Base-by-base conservation (phyloP, 768 basidiomycete species). In the Kwoniella sp. region DNA sequence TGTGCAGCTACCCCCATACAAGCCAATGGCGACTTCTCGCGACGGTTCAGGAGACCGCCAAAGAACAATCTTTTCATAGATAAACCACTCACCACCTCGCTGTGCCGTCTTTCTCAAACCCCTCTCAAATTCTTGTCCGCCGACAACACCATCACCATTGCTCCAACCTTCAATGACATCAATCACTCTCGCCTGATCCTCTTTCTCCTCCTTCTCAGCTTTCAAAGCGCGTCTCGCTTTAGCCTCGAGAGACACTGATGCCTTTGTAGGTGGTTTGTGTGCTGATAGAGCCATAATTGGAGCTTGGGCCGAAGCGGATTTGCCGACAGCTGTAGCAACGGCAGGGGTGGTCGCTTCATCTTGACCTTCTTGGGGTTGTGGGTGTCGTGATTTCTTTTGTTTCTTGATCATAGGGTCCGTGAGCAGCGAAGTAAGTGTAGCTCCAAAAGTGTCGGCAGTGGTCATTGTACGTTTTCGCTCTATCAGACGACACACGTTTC, bases 81-180 rank as follows among this genome's bases (percentile, higher is more conserved):
- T 24, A 9, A 51, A 54, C 10, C 1, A 77, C 79, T 76, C 33
- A 79, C 79, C 79, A 68, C 80, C 80, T 37, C 77, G 60, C 63
- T 81, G 80, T 15, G 80, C 80, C 2, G 74, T 72, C 73, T 81
- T 81, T 54, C 78, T 73, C 69, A 81, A 63, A 19, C 72, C 68
- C 61, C 76, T 72, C 60, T 81, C 80, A 77, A 80, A 81, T 60
- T 81, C 80, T 52, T 73, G 69, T 9, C 62, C 62, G 21, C 80
- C 80, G 19, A 68, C 67, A 1, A 54, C 50, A n/a, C 73, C 73
- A 47, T 52, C 59, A 26, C 67, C 66, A 10, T 60, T 63, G 25
- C 63, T 66, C 80, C 80, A 81, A n/a, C 80, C 80, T 51, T 78
- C 78, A 13, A 80, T 52, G 1, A 80, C 74, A 67, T 81, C 71